Conservation (phyloP, 805 yeast genomes). For the Debaryomyces hansenii region DNA sequence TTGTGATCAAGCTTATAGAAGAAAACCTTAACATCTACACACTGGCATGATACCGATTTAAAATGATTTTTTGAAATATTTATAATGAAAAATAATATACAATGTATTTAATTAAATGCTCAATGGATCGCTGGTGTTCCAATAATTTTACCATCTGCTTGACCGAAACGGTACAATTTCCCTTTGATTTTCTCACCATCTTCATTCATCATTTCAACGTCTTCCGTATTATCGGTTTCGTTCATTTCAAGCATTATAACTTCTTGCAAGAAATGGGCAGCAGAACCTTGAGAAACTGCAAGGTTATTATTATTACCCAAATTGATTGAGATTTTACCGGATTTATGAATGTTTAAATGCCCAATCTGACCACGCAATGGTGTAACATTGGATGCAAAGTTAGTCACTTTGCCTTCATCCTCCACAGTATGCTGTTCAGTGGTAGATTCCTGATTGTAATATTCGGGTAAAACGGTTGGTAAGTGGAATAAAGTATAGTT, state of each 20-base stretch:
- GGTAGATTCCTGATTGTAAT: slow-evolving; percentile 13
- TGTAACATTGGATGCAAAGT: slow-evolving; percentile 10
- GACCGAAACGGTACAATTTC: slow-evolving; percentile 27
- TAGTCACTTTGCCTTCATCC: slow-evolving; percentile 11
- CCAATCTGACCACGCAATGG: slow-evolving; percentile 63
- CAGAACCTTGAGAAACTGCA: slow-evolving; percentile 71
- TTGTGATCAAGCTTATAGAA: not conserved
- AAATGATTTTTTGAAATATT: no score
- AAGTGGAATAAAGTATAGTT: slow-evolving; percentile 46
- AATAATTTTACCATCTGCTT: slow-evolving; percentile 28
- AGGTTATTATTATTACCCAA: slow-evolving; percentile 66
- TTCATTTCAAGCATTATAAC: slow-evolving; percentile 54
- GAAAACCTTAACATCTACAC: not conserved
- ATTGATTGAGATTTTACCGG: slow-evolving; percentile 77
- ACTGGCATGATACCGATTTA: no score
- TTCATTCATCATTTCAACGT: slow-evolving; percentile 15
- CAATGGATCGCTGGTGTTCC: slow-evolving; percentile 26
- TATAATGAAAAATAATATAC: not conserved
- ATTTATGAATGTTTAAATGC: slow-evolving; percentile 69
- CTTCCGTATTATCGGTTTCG: slow-evolving; percentile 18
- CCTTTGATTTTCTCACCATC: slow-evolving; percentile 23
- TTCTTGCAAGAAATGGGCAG: slow-evolving; percentile 71
- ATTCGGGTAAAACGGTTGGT: slow-evolving; percentile 46
- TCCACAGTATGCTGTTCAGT: slow-evolving; percentile 1
- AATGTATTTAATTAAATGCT: slow-evolving; percentile 1